phyloP scores from a whole-genome alignment of 2,329 filamentous ascomycete genomes.

The Acephala macrosclerotiorum region DNA sequence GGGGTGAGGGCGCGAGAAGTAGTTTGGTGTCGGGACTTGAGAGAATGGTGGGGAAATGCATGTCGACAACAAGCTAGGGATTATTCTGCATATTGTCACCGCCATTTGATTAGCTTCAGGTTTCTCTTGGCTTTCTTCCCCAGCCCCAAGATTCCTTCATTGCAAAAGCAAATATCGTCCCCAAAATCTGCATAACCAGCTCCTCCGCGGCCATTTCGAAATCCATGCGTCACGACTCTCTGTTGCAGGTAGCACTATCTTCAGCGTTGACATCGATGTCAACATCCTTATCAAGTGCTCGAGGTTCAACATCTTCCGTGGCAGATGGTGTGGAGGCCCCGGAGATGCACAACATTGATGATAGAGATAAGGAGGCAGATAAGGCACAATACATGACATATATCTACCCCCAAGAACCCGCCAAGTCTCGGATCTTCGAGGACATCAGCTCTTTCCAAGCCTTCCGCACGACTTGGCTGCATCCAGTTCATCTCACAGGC shows the following conservation, averaged over 20 bases:
- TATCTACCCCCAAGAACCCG: conserved; percentile 9
- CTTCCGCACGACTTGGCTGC: not conserved
- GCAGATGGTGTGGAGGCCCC: not conserved
- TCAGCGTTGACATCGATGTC: not conserved
- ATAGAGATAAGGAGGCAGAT: too few species aligned
- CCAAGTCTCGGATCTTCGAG: not conserved
- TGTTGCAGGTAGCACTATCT: not conserved
- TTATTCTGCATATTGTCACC: not conserved
- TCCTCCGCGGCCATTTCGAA: not conserved
- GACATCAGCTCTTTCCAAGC: not conserved
- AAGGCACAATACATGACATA: not conserved
- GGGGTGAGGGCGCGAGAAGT: too few species aligned
- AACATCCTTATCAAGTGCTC: not conserved
- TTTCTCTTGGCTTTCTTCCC: too few species aligned
- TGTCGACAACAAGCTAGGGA: too few species aligned
- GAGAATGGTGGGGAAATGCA: too few species aligned
- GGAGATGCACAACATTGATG: too few species aligned
- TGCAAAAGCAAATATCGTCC: not conserved
- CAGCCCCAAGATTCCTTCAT: not conserved
- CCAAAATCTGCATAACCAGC: not conserved
- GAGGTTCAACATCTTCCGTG: not conserved
- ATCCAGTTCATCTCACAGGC: not conserved
- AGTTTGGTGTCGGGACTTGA: too few species aligned
- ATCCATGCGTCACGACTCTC: not conserved
- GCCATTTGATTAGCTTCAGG: too few species aligned